phyloP scores from a whole-genome alignment of 2,329 filamentous ascomycete species.

The Colletotrichum plurivorum region DNA sequence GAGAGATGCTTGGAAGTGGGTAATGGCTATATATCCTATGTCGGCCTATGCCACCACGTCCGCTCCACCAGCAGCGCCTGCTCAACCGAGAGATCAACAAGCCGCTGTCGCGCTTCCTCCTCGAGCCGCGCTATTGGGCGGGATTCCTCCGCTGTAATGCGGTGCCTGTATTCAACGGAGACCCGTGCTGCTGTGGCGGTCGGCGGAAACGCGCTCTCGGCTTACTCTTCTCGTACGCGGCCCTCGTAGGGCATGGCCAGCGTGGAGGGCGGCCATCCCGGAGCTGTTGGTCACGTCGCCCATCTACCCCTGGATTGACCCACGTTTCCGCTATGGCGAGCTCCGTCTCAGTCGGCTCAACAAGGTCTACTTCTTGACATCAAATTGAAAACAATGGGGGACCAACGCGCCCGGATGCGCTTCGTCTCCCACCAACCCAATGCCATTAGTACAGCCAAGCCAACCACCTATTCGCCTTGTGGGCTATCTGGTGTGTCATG shows the following conservation, averaged over 20 bases:
- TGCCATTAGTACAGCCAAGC: too few species aligned
- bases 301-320: background rate
- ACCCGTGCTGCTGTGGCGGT: too few species aligned
- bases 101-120: constrained; percentile 48
- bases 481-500: too few species aligned
- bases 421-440: too few species aligned
- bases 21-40: constrained; percentile 45
- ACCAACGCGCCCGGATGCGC: too few species aligned
- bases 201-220: constrained; percentile 46
- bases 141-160: constrained; percentile 21
- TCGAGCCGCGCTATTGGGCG: constrained; percentile 43
- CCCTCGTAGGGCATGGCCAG: constrained; percentile 52
- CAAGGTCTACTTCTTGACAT: background rate
- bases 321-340: background rate
- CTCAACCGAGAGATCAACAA: constrained; percentile 45
- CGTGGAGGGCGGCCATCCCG: constrained; percentile 47
- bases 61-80: constrained; percentile 44
- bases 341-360: background rate
- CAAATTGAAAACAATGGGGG: too few species aligned
- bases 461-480: too few species aligned
- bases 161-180: background rate
- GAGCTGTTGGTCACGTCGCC: background rate
- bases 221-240: constrained; percentile 55
- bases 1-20: constrained; percentile 27
- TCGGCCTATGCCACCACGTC: constrained; percentile 42